phyloP scores from a whole-genome alignment of 140 eudicot genomes.

The Senecio squalidus region DNA sequence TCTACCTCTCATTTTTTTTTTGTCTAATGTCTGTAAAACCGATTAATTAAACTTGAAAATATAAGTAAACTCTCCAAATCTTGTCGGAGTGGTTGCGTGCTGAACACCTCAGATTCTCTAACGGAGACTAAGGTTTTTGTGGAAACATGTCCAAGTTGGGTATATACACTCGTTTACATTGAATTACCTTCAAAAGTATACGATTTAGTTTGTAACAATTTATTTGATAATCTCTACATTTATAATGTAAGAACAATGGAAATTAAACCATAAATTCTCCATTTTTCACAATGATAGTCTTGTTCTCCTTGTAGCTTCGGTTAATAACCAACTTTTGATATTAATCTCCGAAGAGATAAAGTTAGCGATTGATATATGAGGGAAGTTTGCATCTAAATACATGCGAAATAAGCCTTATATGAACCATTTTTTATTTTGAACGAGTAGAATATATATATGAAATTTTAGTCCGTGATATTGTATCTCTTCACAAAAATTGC shows the following conservation, averaged over 20 bases:
- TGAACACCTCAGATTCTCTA: too few species aligned
- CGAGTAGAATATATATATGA: not conserved
- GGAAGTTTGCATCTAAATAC: constrained; percentile 3
- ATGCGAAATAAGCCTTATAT: not conserved
- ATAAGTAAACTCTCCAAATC: not conserved
- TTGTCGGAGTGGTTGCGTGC: not conserved
- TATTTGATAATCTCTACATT: not conserved
- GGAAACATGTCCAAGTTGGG: constrained; percentile 10
- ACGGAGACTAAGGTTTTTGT: too few species aligned
- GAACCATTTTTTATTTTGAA: constrained; percentile 8
- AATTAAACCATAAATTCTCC: not conserved
- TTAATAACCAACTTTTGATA: not conserved
- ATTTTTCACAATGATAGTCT: not conserved
- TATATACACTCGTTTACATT: not conserved
- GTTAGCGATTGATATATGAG: constrained; percentile 1
- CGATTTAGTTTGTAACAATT: not conserved
- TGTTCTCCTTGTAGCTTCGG: not conserved
- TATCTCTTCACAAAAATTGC: not conserved
- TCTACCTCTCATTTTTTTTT: not conserved
- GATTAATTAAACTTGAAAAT: not conserved
- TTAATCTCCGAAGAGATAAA: not conserved
- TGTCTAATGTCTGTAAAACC: constrained; percentile 6
- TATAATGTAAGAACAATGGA: not conserved
- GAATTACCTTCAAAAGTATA: constrained; percentile 1
- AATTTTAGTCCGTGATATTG: not conserved